phyloP scores from a whole-genome alignment of 495 filamentous ascomycete species.

The Annulohypoxylon nitens region DNA sequence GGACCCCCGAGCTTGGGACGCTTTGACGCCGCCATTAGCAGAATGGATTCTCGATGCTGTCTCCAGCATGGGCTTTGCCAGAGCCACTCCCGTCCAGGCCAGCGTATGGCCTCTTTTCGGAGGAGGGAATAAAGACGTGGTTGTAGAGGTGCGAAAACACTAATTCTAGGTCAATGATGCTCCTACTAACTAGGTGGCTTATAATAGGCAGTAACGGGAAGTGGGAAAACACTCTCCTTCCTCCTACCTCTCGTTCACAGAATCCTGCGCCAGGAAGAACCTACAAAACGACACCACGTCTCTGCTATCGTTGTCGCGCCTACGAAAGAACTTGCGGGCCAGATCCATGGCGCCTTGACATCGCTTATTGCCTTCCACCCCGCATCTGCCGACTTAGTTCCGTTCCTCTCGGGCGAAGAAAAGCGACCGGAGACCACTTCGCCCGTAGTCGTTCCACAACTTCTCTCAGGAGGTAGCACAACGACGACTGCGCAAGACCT shows the following conservation, averaged over 20 bases:
- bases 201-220: conserved; percentile 85
- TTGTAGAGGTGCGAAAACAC: conserved; percentile 74
- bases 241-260: conserved; percentile 90
- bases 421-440: conserved; percentile 63
- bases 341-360: conserved; percentile 87
- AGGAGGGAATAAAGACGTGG: conserved; percentile 93
- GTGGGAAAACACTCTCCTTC: conserved; percentile 93
- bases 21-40: conserved; percentile 80
- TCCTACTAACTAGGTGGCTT: conserved; percentile 15
- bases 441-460: conserved; percentile 80
- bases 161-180: neutral
- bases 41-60: conserved; percentile 92
- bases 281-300: conserved; percentile 88
- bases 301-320: conserved; percentile 92
- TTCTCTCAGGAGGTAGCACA: conserved; percentile 82
- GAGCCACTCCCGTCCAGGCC: conserved; percentile 94
- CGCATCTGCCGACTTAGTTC: conserved; percentile 75
- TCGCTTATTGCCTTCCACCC: conserved; percentile 85
- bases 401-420: conserved; percentile 62
- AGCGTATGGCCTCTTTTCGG: conserved; percentile 84
- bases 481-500: conserved; percentile 88
- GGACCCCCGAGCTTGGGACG: conserved; percentile 79
- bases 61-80: conserved; percentile 82
- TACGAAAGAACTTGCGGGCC: conserved; percentile 90
- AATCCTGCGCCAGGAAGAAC: conserved; percentile 76